Evolutionary conservation across 139 green algal genomes (phyloP), one percentile per base, ranked within the genome.

Genomic region (Chlamydomonas incerta): DNA sequence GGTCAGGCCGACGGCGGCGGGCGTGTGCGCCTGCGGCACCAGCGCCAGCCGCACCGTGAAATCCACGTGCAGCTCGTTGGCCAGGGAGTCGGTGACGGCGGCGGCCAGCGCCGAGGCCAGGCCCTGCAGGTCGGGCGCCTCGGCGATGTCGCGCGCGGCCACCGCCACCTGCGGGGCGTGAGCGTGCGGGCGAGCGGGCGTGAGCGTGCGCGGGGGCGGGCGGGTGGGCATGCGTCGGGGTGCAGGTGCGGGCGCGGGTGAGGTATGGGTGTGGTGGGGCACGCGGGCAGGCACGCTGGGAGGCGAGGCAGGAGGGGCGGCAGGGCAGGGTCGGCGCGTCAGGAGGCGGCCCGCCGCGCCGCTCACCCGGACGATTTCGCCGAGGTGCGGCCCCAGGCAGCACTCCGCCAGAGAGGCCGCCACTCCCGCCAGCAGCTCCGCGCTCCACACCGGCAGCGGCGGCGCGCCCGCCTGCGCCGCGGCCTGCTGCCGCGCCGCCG

Each of bases 41-140:
- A 83, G 20, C 21, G 77, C 77, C n/a, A 83, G 10, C 3, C 77
- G 77, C 35, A 72, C 77, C 14, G 63, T 15, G 33, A 83, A 74
- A 18, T 83, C 77, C 34, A 83, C 77, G 46, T 74, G 63, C 20
- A 74, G 63, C 63, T 83, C 77, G 15, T 17, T 33, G 13, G 77
- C 29, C 46, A 83, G 41, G 3, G 28, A n/a, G 37, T 83, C 77
- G 5, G 63, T 66, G 13, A 83, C 18, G 14, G 63, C 46, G 10
- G 63, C 66, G 9, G 77, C 65, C 9, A 83, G 28, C 17, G 24
- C 34, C 41, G 17, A 66, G n/a, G 77, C 77, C 20, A 83, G 28
- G 63, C 35, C 62, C 46, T 83, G 77, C 28, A 83, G 8, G 37
- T 74, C 63, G 0, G 46, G n/a, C n/a, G 77, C 77, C 13, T n/a